These are phyloP conservation scores for Candida rishiriensis DNA, from an alignment of 805 yeast genomes.

Conservation along the genomic window DNA sequence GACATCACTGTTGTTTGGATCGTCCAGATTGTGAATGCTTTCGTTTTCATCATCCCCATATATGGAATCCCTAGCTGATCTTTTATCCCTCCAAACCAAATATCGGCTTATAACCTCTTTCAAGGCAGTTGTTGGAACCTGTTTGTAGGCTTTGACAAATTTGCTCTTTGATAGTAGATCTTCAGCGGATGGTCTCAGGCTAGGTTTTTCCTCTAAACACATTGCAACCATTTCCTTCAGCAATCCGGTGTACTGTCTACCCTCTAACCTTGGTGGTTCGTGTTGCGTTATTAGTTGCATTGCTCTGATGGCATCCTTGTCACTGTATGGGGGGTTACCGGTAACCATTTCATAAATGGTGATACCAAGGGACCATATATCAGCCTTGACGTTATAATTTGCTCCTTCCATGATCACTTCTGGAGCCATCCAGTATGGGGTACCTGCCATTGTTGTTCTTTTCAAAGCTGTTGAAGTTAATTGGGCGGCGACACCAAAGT, in stretches of 20 bases:
- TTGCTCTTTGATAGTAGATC: conserved; percentile 64
- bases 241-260: conserved; percentile 68
- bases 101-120: conserved; percentile 74
- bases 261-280: conserved; percentile 93
- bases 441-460: conserved; percentile 92
- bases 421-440: conserved; percentile 99
- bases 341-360: conserved; percentile 93
- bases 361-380: conserved; percentile 96
- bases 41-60: conserved; percentile 40
- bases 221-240: conserved; percentile 86
- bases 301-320: conserved; percentile 90
- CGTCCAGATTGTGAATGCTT: conserved; percentile 21
- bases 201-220: conserved; percentile 91
- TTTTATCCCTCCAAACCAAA: conserved; percentile 69
- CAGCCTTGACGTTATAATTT: conserved; percentile 85
- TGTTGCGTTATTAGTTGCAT: conserved; percentile 90
- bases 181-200: conserved; percentile 82
- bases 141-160: conserved; percentile 61
- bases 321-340: conserved; percentile 96
- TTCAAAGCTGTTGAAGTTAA: conserved; percentile 68
- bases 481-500: conserved; percentile 98
- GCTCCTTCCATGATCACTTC: conserved; percentile 93
- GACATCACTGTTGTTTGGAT: conserved; percentile 35
- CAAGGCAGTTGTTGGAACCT: conserved; percentile 53
- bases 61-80: conserved; percentile 49